These are phyloP conservation scores for Chionographis japonica DNA, from an alignment of 106 monocot species.

Conservation along the genomic window DNA sequence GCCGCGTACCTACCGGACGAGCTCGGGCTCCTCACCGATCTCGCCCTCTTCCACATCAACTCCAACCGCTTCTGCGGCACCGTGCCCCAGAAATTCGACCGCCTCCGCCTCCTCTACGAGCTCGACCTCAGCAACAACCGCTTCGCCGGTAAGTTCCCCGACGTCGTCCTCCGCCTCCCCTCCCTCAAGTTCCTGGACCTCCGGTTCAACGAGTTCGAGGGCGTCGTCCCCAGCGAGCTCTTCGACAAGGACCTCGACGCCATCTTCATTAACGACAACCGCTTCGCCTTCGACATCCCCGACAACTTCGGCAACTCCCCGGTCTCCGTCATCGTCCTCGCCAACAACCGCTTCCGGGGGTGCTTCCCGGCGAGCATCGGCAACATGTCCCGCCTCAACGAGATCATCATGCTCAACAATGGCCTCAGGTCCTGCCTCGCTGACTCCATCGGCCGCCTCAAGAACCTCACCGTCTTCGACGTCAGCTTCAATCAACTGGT, in stretches of 20 bases:
- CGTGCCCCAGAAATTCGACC: constrained; percentile 21
- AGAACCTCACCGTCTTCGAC: constrained; percentile 38
- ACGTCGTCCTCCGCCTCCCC: constrained; percentile 11
- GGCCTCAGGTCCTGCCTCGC: constrained; percentile 38
- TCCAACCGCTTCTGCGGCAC: constrained; percentile 50
- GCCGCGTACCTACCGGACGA: constrained; percentile 28
- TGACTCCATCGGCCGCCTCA: constrained; percentile 28
- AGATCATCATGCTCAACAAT: constrained; percentile 54
- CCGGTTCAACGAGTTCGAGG: constrained; percentile 39
- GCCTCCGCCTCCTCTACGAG: constrained; percentile 33
- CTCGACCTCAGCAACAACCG: constrained; percentile 61
- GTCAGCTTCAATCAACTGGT: constrained; percentile 38
- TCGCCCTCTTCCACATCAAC: constrained; percentile 59
- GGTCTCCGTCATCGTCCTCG: constrained; percentile 41
- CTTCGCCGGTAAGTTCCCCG: constrained; percentile 33
- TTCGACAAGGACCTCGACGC: constrained; percentile 30
- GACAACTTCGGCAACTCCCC: constrained; percentile 40
- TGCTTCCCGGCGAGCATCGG: constrained; percentile 37
- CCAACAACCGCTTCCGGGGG: constrained; percentile 50
- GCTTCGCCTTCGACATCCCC: constrained; percentile 26
- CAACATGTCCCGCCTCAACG: constrained; percentile 23
- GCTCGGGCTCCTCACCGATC: constrained; percentile 36
- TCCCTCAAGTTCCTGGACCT: constrained; percentile 41
- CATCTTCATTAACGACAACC: constrained; percentile 52
- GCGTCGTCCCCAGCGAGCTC: constrained; percentile 22